phyloP scores from a whole-genome alignment of 2,329 filamentous ascomycete species.

The Aspergillus hiratsukae region DNA sequence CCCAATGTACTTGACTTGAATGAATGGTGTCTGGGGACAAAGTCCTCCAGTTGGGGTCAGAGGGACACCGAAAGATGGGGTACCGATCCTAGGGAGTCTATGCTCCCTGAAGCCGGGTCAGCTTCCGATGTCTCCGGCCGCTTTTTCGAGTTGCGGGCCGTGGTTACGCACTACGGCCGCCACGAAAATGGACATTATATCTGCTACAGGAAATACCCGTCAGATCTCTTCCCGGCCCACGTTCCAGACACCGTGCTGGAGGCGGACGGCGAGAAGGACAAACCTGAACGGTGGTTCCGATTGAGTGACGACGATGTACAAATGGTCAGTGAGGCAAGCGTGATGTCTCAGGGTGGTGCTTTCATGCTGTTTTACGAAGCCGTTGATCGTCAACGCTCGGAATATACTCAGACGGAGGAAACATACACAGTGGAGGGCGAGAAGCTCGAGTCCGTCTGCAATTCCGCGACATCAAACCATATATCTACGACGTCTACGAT shows the following conservation, averaged over 20 bases:
- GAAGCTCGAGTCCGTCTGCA: conserved; percentile 11
- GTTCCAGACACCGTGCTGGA: conserved; percentile 30
- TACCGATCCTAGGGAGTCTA: conserved; percentile 63
- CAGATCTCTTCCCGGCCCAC: conserved; percentile 29
- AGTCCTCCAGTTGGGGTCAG: conserved; percentile 24
- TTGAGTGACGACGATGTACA: conserved; percentile 85
- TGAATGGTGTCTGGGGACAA: conserved; percentile 76
- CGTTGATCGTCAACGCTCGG: conserved; percentile 41
- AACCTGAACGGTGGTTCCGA: conserved; percentile 71
- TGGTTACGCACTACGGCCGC: conserved; percentile 81
- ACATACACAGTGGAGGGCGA: conserved; percentile 5
- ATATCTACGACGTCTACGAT: background rate
- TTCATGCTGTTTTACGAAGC: conserved; percentile 98
- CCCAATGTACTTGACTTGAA: conserved; percentile 70
- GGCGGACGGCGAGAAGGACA: conserved; percentile 30
- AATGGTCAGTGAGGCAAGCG: conserved; percentile 66
- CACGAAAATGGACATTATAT: conserved; percentile 97
- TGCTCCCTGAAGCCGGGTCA: conserved; percentile 62
- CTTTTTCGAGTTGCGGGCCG: conserved; percentile 73
- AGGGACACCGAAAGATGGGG: conserved; percentile 62
- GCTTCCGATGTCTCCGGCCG: conserved; percentile 45
- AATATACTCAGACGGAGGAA: background rate
- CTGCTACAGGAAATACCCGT: conserved; percentile 72
- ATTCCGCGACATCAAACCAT: background rate
- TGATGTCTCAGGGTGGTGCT: conserved; percentile 72